Base-by-base conservation (phyloP, 192 early-diverging fungal species). In the Backusella tarrabulga region DNA sequence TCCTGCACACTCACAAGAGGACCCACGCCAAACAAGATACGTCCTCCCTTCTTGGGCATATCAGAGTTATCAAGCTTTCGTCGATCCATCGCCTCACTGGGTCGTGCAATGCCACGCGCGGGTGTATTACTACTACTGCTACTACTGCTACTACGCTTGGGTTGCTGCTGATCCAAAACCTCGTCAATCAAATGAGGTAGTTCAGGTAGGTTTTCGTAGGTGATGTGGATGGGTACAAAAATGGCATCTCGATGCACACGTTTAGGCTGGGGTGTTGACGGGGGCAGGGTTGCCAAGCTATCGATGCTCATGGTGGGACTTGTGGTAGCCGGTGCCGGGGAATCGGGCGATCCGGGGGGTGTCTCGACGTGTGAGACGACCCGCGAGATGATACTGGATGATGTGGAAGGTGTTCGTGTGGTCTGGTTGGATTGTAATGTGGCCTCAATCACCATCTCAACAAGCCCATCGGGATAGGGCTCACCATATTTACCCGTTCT, bases 371-470 rank as follows among this genome's bases (percentile, higher is more conserved):
- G 46, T 2, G 50, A 63, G 23, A 50, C 23, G 0, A 63, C 40
- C 7, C 44, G 19, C 6, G 35, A 41, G 1, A 46, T 46, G 3
- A 50, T n/a, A n/a, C 35, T 70, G 12, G 34, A 23, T 1, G 15
- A 36, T 14, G 23, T 68, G 19, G 68, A 21, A 17, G 79, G 68
- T 12, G 52, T 46, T 3, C 79, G 74, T 19, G 42, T 41, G 1
- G 41, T 74, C 72, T 83, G 82, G 17, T 83, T 83, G 3, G 75
- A 68, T 34, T 83, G 75, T 6, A 83, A 42, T 0, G 78, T 79
- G 26, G 82, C 75, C 71, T 83, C 82, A 8, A 83, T 66, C 32
- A 83, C 63, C 82, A 83, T 83, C 26, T 80, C 77, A 2, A 83
- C 71, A 11, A 83, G 21, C 4, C 78, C 82, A n/a, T 83, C 82